These are phyloP conservation scores for Talaromyces liani DNA, from an alignment of 495 filamentous ascomycete species.

Conservation along the genomic window DNA sequence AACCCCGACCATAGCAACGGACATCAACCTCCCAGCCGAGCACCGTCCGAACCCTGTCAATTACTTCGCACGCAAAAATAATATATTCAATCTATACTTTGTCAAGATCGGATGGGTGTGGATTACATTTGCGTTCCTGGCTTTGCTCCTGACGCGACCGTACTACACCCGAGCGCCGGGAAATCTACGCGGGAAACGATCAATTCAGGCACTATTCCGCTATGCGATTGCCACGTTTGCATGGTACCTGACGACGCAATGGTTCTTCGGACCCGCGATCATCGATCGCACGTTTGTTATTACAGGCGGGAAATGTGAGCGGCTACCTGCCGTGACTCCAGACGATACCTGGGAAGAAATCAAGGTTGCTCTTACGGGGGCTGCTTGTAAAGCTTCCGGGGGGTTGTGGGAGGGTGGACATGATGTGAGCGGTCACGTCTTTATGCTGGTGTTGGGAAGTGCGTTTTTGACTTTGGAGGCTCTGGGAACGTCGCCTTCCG, in stretches of 20 bases:
- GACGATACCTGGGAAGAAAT: conserved; percentile 23
- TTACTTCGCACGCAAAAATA: conserved; percentile 89
- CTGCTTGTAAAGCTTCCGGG: conserved; percentile 75
- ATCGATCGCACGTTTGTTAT: conserved; percentile 79
- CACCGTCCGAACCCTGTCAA: conserved; percentile 42
- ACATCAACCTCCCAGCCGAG: conserved; percentile 20
- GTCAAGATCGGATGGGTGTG: conserved; percentile 95
- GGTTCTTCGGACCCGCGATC: conserved; percentile 87
- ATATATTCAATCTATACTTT: conserved; percentile 84
- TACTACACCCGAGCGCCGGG: conserved; percentile 29
- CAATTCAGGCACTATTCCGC: conserved; percentile 47
- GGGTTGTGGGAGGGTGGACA: conserved; percentile 84
- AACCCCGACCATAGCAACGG: conserved; percentile 41
- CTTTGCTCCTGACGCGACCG: conserved; percentile 55
- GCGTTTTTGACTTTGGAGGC: conserved; percentile 74
- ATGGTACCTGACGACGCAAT: conserved; percentile 83
- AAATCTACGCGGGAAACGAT: conserved; percentile 17
- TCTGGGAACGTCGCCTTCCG: conserved; percentile 42
- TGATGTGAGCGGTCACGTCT: conserved; percentile 93
- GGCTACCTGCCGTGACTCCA: conserved; percentile 19
- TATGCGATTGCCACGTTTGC: conserved; percentile 64
- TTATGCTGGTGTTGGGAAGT: conserved; percentile 78
- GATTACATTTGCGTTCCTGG: conserved; percentile 62
- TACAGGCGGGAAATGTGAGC: conserved; percentile 75
- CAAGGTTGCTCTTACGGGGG: conserved; percentile 55